phyloP scores from a whole-genome alignment of 495 filamentous ascomycete species.

The Lasiosphaeria miniovina region DNA sequence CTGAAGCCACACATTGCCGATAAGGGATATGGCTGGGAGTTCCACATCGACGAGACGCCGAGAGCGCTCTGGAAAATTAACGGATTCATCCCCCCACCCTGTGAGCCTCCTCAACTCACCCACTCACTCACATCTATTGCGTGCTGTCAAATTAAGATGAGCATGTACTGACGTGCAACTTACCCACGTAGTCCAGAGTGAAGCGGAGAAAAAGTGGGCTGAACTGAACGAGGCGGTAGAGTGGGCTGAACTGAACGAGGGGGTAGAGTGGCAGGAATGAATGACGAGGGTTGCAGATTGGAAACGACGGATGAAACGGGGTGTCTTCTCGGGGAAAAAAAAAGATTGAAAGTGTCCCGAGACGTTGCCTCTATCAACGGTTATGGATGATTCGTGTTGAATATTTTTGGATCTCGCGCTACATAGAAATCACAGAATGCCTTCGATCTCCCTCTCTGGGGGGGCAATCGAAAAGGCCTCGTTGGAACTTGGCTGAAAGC shows the following conservation, averaged over 20 bases:
- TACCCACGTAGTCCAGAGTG: background rate
- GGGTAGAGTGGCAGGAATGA: background rate
- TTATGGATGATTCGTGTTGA: no score
- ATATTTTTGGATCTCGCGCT: no score
- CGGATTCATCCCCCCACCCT: constrained; percentile 13
- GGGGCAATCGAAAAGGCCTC: no score
- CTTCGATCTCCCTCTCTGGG: no score
- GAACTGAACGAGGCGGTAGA: constrained; percentile 1
- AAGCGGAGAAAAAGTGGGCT: constrained; percentile 7
- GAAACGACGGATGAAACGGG: background rate
- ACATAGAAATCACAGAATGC: no score
- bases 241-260: background rate
- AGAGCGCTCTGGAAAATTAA: constrained; percentile 17
- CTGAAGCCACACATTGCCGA: constrained; percentile 34
- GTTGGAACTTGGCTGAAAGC: no score
- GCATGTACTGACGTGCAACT: background rate
- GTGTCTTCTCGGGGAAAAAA: background rate
- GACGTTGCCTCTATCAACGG: no score
- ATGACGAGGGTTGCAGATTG: background rate
- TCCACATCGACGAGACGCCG: constrained; percentile 30
- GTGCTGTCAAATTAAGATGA: background rate
- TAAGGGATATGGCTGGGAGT: constrained; percentile 42
- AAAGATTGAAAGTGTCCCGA: no score
- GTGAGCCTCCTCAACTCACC: constrained; percentile 2
- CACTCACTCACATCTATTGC: background rate